phyloP scores from a whole-genome alignment of 73 alveolate species.

The Paramecium tetraurelia region DNA sequence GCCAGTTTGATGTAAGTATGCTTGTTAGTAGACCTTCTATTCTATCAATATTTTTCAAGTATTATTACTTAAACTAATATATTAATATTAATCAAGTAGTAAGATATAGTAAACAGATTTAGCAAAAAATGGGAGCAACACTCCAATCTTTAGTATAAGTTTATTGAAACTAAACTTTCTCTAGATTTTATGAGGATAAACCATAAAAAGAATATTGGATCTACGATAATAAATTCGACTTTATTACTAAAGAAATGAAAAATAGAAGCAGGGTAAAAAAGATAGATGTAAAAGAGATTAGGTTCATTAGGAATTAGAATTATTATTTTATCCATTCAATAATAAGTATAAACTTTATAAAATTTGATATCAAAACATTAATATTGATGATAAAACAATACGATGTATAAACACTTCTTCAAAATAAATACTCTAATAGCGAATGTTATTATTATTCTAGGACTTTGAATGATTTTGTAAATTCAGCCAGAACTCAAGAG shows the following conservation, averaged over 20 bases:
- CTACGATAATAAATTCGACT: neutral
- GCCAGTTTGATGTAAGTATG: no score
- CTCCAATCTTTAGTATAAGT: no score
- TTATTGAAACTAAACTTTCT: no score
- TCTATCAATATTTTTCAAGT: no score
- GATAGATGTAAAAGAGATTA: neutral
- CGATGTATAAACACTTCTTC: neutral
- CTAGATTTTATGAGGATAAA: no score
- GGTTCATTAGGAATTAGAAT: neutral
- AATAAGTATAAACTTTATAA: neutral
- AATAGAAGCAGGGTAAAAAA: neutral
- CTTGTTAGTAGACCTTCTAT: no score
- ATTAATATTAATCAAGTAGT: no score
- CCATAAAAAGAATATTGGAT: no score
- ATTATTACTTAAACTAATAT: no score
- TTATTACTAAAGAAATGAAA: neutral
- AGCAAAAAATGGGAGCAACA: no score
- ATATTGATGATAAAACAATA: neutral
- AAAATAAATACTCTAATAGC: neutral
- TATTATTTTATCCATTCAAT: neutral
- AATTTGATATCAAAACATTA: neutral
- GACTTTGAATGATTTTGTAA: neutral
- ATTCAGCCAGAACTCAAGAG: neutral
- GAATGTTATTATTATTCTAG: neutral
- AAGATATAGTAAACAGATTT: no score